Percentiles rank a stretch among this genome's conserved stretches.
phyloP scores from a whole-genome alignment of 2,329 filamentous ascomycete species.

The Nothophaeocryptopus gaeumannii region DNA sequence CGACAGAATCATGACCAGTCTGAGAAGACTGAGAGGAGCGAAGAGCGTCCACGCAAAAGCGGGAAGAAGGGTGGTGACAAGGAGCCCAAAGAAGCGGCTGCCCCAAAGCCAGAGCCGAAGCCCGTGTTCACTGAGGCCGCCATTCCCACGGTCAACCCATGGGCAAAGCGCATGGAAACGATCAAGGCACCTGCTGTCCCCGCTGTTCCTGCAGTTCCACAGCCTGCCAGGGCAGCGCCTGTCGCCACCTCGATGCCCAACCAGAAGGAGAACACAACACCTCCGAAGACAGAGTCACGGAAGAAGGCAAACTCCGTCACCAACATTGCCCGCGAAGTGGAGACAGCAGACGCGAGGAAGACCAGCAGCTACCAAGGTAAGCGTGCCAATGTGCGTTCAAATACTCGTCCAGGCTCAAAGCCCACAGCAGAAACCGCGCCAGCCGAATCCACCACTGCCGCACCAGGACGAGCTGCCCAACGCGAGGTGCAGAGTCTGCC shows the following conservation, averaged over 20 bases:
- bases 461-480: slow-evolving; percentile 9
- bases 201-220: slow-evolving; percentile 27
- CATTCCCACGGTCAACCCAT: slow-evolving; percentile 79
- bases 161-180: slow-evolving; percentile 74
- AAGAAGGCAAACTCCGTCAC: slow-evolving; percentile 29
- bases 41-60: slow-evolving; percentile 12
- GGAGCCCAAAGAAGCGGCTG: slow-evolving; percentile 25
- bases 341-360: slow-evolving; percentile 21
- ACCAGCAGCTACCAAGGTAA: slow-evolving; percentile 21
- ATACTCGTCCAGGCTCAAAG: slow-evolving; percentile 21
- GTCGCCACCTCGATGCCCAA: slow-evolving; percentile 4
- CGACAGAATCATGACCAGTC: slow-evolving; percentile 27
- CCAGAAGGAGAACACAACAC: slow-evolving; percentile 29
- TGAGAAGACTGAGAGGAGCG: slow-evolving; percentile 15
- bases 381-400: slow-evolving; percentile 18
- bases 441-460: slow-evolving; percentile 3
- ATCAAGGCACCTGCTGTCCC: slow-evolving; percentile 52
- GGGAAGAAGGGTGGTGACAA: slow-evolving; percentile 23
- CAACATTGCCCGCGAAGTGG: slow-evolving; percentile 15
- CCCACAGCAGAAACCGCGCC: slow-evolving; percentile 15
- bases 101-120: slow-evolving; percentile 38
- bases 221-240: slow-evolving; percentile 16
- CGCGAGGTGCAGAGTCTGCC: slow-evolving; percentile 28
- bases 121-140: slow-evolving; percentile 73
- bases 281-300: slow-evolving; percentile 24